Evolutionary conservation across 345 rosid species (phyloP).

Genomic region (Viola odorata): DNA sequence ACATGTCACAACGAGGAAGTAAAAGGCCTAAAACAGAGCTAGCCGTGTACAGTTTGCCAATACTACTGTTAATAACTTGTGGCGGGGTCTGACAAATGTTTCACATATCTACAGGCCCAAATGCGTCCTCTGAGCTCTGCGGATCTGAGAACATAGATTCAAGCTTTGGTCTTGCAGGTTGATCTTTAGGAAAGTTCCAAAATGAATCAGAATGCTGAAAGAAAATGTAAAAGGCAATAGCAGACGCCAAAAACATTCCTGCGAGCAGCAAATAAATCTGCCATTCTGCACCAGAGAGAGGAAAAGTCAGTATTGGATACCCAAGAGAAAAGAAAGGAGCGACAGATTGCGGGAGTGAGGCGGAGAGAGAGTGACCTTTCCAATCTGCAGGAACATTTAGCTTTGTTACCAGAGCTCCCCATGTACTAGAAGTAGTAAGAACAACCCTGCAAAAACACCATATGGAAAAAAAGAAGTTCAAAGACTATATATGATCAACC

Average conservation of each 20-base stretch:
- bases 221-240: conserved; percentile 65
- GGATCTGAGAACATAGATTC: conserved; percentile 46
- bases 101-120: conserved; percentile 63
- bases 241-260: conserved; percentile 81
- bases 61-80: neutral
- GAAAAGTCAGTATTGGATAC: neutral
- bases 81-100: neutral
- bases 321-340: neutral
- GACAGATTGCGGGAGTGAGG: neutral
- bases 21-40: no score
- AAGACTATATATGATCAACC: no score
- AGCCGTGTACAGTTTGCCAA: neutral
- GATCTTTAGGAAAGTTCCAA: conserved; percentile 69
- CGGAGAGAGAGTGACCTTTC: conserved; percentile 54
- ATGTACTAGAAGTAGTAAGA: conserved; percentile 64
- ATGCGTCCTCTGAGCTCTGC: conserved; percentile 60
- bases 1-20: no score
- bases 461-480: no score
- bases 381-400: conserved; percentile 86
- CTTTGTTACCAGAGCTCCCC: conserved; percentile 86
- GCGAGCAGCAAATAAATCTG: conserved; percentile 71
- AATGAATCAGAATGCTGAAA: conserved; percentile 83
- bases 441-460: conserved; percentile 44
- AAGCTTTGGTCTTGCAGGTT: conserved; percentile 47
- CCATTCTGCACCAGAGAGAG: conserved; percentile 59